Evolutionary conservation across 805 yeast species (phyloP).

Genomic region (Blastobotrys peoriensis): DNA sequence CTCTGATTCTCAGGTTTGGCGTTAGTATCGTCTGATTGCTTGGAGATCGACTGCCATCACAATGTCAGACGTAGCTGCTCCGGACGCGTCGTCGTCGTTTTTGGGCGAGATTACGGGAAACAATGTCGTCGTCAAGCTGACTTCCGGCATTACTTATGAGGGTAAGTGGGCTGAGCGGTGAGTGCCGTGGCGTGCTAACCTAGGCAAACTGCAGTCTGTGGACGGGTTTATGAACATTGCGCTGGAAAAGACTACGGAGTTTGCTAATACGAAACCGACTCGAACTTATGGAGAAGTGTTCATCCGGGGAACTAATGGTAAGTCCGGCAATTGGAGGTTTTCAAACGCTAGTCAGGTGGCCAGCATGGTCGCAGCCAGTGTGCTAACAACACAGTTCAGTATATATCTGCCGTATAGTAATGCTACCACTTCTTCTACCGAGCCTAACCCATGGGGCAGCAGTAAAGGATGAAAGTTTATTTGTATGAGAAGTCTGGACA

Average conservation of each 20-base stretch:
- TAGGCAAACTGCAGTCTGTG: conserved; percentile 59
- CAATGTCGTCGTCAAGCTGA: conserved; percentile 72
- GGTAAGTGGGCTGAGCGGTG: conserved; percentile 40
- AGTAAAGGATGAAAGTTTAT: not conserved
- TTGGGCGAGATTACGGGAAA: conserved; percentile 73
- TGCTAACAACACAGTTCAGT: conserved; percentile 19
- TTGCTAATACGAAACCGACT: conserved; percentile 42
- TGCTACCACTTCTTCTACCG: not conserved
- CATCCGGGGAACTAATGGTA: conserved; percentile 81
- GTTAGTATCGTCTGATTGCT: too few species aligned
- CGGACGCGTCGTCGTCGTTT: conserved; percentile 61
- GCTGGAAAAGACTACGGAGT: conserved; percentile 69
- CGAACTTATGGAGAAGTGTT: conserved; percentile 71
- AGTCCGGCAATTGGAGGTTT: conserved; percentile 31
- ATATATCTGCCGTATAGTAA: conserved; percentile 26
- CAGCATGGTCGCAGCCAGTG: not conserved
- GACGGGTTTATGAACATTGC: conserved; percentile 98
- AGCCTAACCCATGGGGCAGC: too few species aligned
- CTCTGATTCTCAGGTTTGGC: too few species aligned
- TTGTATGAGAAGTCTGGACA: not conserved
- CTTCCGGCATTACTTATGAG: conserved; percentile 79
- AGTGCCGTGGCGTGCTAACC: not conserved
- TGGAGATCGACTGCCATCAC: too few species aligned
- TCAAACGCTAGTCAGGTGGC: not conserved
- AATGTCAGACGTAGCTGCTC: conserved; percentile 12